Evolutionary conservation across 2,329 filamentous ascomycete genomes (phyloP), one percentile per base, ranked within the genome.

Genomic region (Fusarium tuaranense): DNA sequence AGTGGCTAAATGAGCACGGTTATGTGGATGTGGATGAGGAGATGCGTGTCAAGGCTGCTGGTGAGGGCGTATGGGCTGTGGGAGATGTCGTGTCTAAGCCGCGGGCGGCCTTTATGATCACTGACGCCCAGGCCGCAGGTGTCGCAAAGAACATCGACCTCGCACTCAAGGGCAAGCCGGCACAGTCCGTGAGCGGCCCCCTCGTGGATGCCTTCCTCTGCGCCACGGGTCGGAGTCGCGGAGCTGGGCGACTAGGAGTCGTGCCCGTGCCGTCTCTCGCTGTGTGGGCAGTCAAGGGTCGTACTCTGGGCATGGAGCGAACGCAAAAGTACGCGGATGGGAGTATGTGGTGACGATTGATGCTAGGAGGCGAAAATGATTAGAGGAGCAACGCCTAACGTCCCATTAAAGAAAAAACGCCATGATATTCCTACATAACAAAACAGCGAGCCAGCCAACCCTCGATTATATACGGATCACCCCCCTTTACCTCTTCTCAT

Each of bases 401-500:
- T 75, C 75, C 57, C 76, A 78, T 78, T 73, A 48, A 76, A 78
- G 68, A 75, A 76, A 74, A 76, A 74, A 74, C 76, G 77, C 77
- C 72, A 63, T 72, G 72, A 70, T 76, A 76, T 78, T 79, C 70
- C 75, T 76, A 79, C 70, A 78, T 69, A 74, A 69, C 67, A 76
- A 76, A 70, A 67, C 74, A 70, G 66, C 68, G 68, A 71, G 70
- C 63, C 55, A 46, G 55, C 68, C 69, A 68, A 53, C 57, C 69
- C 61, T 59, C 60, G 39, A 41, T 20, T 27, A 39, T 69, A 67
- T 68, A 65, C 64, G 65, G 12, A 34, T 34, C 32, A 55, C 67
- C 38, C 64, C 48, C 46, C 87, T 46, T 87, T 85, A 86, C 69
- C 86, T 85, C 87, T 94, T 97, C 88, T 96, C 95, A 25, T 94